These are phyloP conservation scores for Suillus variegatus DNA, from an alignment of 768 basidiomycete species.

Conservation along the genomic window DNA sequence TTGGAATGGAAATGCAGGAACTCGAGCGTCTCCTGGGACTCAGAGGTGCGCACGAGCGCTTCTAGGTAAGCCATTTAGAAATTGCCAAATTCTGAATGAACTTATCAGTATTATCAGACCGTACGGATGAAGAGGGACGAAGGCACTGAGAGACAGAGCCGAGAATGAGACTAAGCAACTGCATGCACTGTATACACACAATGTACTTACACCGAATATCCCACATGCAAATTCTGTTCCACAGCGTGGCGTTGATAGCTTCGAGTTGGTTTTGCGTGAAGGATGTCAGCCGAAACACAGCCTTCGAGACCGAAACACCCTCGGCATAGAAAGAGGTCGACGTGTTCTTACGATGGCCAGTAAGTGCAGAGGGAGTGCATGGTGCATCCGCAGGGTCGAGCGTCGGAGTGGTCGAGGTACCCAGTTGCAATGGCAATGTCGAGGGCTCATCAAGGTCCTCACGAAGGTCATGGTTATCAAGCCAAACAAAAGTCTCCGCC, in stretches of 20 bases:
- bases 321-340: slow-evolving; percentile 32
- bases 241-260: slow-evolving; percentile 77
- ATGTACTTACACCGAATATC: too few relatives aligned
- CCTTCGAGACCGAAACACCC: slow-evolving; percentile 32
- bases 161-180: too few relatives aligned
- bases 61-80: too few relatives aligned
- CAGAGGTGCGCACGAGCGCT: too few relatives aligned
- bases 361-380: slow-evolving; percentile 4
- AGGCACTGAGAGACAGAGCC: too few relatives aligned
- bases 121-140: too few relatives aligned
- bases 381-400: slow-evolving; percentile 15
- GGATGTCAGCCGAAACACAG: slow-evolving; percentile 44
- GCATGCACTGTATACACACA: too few relatives aligned
- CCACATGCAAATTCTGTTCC: too few relatives aligned
- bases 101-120: too few relatives aligned
- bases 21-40: too few relatives aligned
- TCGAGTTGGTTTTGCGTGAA: slow-evolving; percentile 88
- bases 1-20: too few relatives aligned
- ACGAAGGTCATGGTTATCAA: slow-evolving; percentile 52
- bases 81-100: too few relatives aligned
- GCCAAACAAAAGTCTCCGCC: slow-evolving; percentile 20
- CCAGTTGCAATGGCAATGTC: slow-evolving; percentile 34
- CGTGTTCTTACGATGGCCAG: slow-evolving; percentile 30
- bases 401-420: slow-evolving; percentile 17
- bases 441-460: slow-evolving; percentile 39